Conservation (phyloP, 495 filamentous ascomycete genomes). For the Evansstolkia leycettana region DNA sequence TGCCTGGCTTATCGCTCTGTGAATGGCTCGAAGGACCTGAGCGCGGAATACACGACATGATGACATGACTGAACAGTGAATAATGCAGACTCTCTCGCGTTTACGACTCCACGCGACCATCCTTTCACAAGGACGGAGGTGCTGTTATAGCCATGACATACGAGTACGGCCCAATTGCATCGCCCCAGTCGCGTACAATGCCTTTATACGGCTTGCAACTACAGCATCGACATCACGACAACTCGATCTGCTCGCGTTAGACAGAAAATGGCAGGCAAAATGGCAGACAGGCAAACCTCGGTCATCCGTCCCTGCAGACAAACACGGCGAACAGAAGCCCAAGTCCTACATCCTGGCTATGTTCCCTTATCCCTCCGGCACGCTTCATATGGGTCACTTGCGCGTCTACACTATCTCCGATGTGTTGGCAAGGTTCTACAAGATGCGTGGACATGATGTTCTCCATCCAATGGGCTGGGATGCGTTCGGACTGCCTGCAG, state of each 20-base stretch:
- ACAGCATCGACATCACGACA: slow-evolving; percentile 13
- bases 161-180: neutral
- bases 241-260: slow-evolving; percentile 53
- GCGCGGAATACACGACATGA: slow-evolving; percentile 3
- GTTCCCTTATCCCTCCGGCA: slow-evolving; percentile 88
- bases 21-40: too few relatives aligned
- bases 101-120: slow-evolving; percentile 15
- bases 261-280: slow-evolving; percentile 61
- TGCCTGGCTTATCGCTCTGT: neutral
- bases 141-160: slow-evolving; percentile 5
- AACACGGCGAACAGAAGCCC: slow-evolving; percentile 15
- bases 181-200: slow-evolving; percentile 6
- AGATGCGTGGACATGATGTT: slow-evolving; percentile 64
- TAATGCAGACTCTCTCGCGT: slow-evolving; percentile 20
- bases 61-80: slow-evolving; percentile 11
- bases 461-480: slow-evolving; percentile 90
- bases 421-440: slow-evolving; percentile 64
- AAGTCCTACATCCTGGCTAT: slow-evolving; percentile 76
- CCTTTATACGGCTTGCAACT: slow-evolving; percentile 11
- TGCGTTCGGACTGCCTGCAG: slow-evolving; percentile 80
- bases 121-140: slow-evolving; percentile 12
- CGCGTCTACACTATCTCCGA: slow-evolving; percentile 87
- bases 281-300: slow-evolving; percentile 27
- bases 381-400: slow-evolving; percentile 80
- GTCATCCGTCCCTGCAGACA: slow-evolving; percentile 3